These are phyloP conservation scores for Boletus rubropictus DNA, from an alignment of 768 basidiomycete species.

Conservation along the genomic window DNA sequence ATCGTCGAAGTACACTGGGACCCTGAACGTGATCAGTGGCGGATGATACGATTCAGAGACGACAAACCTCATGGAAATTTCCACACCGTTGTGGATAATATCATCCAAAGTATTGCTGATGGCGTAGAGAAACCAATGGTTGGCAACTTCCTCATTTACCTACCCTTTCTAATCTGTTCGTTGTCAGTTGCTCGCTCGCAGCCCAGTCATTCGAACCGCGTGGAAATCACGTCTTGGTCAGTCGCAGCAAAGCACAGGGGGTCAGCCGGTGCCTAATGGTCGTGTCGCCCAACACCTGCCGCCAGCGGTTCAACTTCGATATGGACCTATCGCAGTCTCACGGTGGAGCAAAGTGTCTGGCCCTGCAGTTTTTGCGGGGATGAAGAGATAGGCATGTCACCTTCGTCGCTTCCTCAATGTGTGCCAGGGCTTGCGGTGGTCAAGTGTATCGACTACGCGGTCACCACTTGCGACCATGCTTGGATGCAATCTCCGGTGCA, in stretches of 20 bases:
- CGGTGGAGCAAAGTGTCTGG: conserved; percentile 74
- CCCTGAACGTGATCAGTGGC: conserved; percentile 57
- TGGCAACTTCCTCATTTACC: conserved; percentile 26
- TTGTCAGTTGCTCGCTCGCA: conserved; percentile 61
- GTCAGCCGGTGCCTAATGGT: conserved; percentile 18
- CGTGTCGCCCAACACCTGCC: conserved; percentile 17
- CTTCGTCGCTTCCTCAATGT: conserved; percentile 1
- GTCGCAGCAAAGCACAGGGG: conserved; percentile 22
- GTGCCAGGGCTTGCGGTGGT: conserved; percentile 4
- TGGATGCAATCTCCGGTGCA: conserved; percentile 4
- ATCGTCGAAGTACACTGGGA: conserved; percentile 96
- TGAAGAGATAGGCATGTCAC: conserved; percentile 49
- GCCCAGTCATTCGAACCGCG: conserved; percentile 56
- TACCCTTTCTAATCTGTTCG: conserved; percentile 9
- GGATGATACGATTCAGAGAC: conserved; percentile 88
- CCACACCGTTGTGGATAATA: conserved; percentile 74
- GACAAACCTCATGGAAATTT: conserved; percentile 95
- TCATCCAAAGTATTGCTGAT: conserved; percentile 87
- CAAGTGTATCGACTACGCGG: conserved; percentile 4
- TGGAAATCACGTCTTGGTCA: conserved; percentile 66
- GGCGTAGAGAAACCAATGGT: conserved; percentile 89
- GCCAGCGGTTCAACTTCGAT: conserved; percentile 32
- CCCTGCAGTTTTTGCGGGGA: conserved; percentile 53
- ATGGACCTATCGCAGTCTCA: conserved; percentile 60
- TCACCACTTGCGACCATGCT: not conserved